Evolutionary conservation across 1,284 basidiomycete species (phyloP).

Genomic region (Cryptococcus floricola): DNA sequence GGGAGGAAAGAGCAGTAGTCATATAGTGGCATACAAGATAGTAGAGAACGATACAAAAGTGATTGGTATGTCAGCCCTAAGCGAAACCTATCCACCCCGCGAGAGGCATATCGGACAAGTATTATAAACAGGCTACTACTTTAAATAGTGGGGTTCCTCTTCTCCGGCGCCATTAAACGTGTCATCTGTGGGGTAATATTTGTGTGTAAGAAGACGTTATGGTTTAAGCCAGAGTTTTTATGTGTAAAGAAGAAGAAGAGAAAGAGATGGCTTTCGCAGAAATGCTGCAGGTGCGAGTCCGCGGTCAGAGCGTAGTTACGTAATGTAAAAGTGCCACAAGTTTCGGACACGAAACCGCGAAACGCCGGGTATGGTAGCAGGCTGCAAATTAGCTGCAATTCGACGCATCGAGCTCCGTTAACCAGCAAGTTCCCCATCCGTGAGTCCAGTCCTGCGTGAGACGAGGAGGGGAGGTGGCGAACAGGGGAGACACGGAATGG

Average conservation of each 20-base stretch:
- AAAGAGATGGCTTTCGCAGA: background rate
- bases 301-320: background rate
- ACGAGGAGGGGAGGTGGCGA: background rate
- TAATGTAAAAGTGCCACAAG: background rate
- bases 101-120: conserved; percentile 14
- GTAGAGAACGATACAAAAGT: no score
- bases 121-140: conserved; percentile 36
- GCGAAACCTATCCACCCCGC: conserved; percentile 33
- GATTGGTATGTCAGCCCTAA: conserved; percentile 36
- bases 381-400: conserved; percentile 21
- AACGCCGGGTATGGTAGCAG: background rate
- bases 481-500: background rate
- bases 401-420: conserved; percentile 3
- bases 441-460: background rate
- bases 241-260: conserved; percentile 18
- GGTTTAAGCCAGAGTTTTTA: conserved; percentile 27
- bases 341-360: background rate
- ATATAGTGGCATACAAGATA: background rate
- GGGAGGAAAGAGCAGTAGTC: no score
- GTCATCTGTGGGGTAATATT: background rate
- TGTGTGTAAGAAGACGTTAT: conserved; percentile 15
- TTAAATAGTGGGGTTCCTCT: conserved; percentile 15
- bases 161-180: conserved; percentile 37
- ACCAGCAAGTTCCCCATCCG: background rate
- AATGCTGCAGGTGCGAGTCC: no score